phyloP scores from a whole-genome alignment of 2,329 filamentous ascomycete genomes.

The Tolypocladium endophyticum region DNA sequence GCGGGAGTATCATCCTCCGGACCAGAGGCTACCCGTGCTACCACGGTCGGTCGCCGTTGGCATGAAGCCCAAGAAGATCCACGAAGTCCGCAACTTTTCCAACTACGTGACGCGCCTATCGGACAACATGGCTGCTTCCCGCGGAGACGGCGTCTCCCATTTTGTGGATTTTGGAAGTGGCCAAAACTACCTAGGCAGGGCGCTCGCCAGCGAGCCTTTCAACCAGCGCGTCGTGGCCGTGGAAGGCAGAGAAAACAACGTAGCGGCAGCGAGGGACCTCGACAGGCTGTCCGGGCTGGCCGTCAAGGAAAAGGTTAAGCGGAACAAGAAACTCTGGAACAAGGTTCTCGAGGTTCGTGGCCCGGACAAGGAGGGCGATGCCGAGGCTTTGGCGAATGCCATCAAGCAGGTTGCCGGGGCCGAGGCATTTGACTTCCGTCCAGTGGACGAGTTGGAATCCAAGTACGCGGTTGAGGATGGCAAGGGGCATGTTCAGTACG shows the following conservation, averaged over 20 bases:
- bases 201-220: constrained; percentile 76
- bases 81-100: constrained; percentile 90
- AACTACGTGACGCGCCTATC: constrained; percentile 60
- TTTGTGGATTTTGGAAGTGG: constrained; percentile 94
- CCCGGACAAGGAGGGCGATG: constrained; percentile 27
- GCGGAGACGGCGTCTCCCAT: constrained; percentile 60
- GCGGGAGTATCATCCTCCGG: constrained; percentile 43
- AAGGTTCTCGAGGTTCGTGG: constrained; percentile 32
- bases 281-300: constrained; percentile 74
- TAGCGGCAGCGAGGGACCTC: constrained; percentile 71
- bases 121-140: constrained; percentile 45
- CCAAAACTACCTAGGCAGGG: constrained; percentile 88
- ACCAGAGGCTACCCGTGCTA: constrained; percentile 42
- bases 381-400: constrained; percentile 19
- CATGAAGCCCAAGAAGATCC: constrained; percentile 93
- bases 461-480: constrained; percentile 48
- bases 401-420: constrained; percentile 22
- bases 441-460: constrained; percentile 34
- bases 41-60: constrained; percentile 68
- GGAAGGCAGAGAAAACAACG: constrained; percentile 78
- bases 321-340: constrained; percentile 74
- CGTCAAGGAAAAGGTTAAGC: constrained; percentile 59
- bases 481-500: constrained; percentile 64
- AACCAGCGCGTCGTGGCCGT: constrained; percentile 83
- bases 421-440: constrained; percentile 32